phyloP scores from a whole-genome alignment of 1,139 yeast species.

The Casaregolazyma suthepensis region DNA sequence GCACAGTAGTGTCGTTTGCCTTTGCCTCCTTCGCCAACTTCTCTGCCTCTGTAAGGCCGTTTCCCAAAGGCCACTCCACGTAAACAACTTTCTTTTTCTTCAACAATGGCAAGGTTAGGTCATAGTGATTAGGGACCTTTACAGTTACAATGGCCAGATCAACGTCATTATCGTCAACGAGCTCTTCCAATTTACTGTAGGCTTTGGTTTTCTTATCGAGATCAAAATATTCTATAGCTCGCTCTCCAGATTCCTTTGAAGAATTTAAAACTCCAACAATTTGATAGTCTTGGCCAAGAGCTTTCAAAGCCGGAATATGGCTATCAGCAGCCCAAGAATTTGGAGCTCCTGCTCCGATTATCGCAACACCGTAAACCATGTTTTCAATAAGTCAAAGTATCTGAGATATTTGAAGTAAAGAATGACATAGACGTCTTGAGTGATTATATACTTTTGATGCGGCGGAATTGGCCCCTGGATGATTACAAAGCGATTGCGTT shows the following conservation, averaged over 20 bases:
- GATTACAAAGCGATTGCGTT: not conserved
- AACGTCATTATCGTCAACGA: constrained; percentile 1
- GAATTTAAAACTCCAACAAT: constrained; percentile 5
- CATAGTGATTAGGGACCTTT: constrained; percentile 5
- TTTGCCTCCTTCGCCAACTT: constrained; percentile 2
- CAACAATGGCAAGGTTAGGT: not conserved
- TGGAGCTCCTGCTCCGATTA: constrained; percentile 2
- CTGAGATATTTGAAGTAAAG: not conserved
- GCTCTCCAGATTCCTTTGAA: not conserved
- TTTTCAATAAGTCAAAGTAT: not conserved
- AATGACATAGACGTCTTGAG: too few species aligned
- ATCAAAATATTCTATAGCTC: not conserved
- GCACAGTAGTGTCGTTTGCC: not conserved
- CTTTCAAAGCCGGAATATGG: constrained; percentile 5
- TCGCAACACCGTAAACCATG: constrained; percentile 7
- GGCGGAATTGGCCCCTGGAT: not conserved
- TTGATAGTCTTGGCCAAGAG: not conserved
- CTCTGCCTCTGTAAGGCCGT: not conserved
- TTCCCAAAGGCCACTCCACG: constrained; percentile 7
- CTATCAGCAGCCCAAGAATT: constrained; percentile 2
- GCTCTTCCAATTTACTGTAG: not conserved
- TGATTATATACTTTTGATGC: not conserved
- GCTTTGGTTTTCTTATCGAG: constrained; percentile 3
- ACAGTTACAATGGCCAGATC: constrained; percentile 5
- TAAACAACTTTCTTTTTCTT: not conserved